Evolutionary conservation across 805 yeast genomes (phyloP).

Genomic region (Lipomyces yamanashiensis): DNA sequence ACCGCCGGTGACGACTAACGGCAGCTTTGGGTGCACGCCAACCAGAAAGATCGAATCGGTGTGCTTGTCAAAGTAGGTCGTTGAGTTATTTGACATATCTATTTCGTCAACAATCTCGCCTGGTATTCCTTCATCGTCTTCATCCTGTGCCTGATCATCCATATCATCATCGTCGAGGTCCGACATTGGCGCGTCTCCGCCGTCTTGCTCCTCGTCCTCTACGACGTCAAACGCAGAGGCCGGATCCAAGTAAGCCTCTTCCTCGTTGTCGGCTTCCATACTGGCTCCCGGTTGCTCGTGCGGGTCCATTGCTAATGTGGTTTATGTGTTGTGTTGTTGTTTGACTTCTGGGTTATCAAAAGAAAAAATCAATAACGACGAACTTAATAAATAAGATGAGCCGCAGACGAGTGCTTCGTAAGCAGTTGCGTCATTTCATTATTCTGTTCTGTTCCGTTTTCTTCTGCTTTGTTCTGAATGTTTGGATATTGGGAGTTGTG

Average conservation of each 20-base stretch:
- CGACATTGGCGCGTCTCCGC: conserved; percentile 20
- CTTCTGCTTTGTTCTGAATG: no score
- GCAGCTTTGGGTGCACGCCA: conserved; percentile 82
- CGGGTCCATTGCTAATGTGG: not conserved
- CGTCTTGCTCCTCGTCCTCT: conserved; percentile 15
- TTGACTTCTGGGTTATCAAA: not conserved
- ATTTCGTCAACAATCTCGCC: conserved; percentile 42
- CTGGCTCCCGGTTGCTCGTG: not conserved
- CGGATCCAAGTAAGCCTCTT: conserved; percentile 13
- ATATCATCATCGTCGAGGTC: conserved; percentile 14
- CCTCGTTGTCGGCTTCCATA: not conserved
- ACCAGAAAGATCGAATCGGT: conserved; percentile 83
- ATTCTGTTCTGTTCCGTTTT: no score
- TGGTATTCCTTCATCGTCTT: conserved; percentile 12
- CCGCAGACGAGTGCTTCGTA: not conserved
- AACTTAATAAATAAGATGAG: not conserved
- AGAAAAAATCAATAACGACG: not conserved
- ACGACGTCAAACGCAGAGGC: conserved; percentile 18
- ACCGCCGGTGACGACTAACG: conserved; percentile 88
- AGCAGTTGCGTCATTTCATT: no score
- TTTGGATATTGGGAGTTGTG: no score
- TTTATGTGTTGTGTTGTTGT: not conserved
- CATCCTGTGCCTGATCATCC: not conserved
- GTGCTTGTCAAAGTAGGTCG: conserved; percentile 87
- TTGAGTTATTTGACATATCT: conserved; percentile 88